Evolutionary conservation across 2,329 filamentous ascomycete genomes (phyloP).

Genomic region (Trichocomaceae sp.): DNA sequence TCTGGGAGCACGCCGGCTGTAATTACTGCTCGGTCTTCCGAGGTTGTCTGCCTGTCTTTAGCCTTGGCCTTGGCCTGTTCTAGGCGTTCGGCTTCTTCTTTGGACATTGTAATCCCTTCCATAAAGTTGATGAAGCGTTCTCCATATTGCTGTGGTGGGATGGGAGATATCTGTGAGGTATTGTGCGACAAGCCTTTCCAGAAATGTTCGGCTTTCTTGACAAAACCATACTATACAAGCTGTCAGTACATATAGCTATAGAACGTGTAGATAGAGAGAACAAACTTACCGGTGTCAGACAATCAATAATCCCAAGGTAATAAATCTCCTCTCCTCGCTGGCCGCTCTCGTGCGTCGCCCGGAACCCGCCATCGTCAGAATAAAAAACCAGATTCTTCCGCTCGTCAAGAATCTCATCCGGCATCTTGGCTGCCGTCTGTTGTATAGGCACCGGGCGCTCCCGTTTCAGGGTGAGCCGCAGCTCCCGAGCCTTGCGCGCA

Average conservation of each 20-base stretch:
- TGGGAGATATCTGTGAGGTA: constrained; percentile 81
- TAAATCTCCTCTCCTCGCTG: constrained; percentile 84
- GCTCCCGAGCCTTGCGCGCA: constrained; percentile 79
- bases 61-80: constrained; percentile 25
- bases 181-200: constrained; percentile 88
- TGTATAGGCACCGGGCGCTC: constrained; percentile 93
- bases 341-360: constrained; percentile 87
- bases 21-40: constrained; percentile 22
- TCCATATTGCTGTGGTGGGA: constrained; percentile 84
- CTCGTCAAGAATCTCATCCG: constrained; percentile 74
- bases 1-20: constrained; percentile 22
- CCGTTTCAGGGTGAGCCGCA: constrained; percentile 84
- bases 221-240: constrained; percentile 67
- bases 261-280: constrained; percentile 1
- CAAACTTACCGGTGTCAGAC: constrained; percentile 80
- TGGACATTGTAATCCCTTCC: constrained; percentile 79
- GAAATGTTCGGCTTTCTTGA: constrained; percentile 94
- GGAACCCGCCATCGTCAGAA: constrained; percentile 85
- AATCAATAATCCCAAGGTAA: constrained; percentile 97
- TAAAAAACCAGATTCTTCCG: constrained; percentile 80
- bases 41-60: constrained; percentile 21
- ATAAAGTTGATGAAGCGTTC: constrained; percentile 94
- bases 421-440: constrained; percentile 75
- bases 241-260: constrained; percentile 1
- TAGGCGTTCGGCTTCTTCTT: constrained; percentile 65